Evolutionary conservation across 306 rosid species (phyloP), one percentile per base, ranked within the genome.

Genomic region (Begonia peltatifolia): DNA sequence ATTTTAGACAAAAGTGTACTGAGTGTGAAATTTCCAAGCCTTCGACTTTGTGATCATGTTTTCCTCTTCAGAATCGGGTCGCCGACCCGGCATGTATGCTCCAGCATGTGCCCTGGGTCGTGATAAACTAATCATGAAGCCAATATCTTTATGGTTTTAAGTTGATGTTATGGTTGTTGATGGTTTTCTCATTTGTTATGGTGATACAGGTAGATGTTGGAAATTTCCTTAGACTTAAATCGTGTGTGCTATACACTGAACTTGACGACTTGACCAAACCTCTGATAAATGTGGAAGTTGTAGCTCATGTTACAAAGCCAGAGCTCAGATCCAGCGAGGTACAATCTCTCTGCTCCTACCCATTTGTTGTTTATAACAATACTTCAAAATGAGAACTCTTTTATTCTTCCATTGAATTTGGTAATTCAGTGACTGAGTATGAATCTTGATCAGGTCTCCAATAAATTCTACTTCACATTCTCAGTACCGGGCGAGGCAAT

Each of bases 131-230:
- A 23, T 30, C 6, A 30, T 6, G 36, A 30, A 30, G 36, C 5
- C 36, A 7, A 2, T 30, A 4, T 30, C 38, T 4, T 30, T 7
- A 30, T 30, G 8, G 6, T 30, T 6, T 30, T 30, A 30, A 30
- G 9, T 7, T 7, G 38, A 30, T 30, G 38, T 30, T 1, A 3
- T 6, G 6, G 38, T 30, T 30, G 38, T 30, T 30, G 38, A 30
- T 5, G 9, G 6, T 30, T 30, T 30, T 30, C 38, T 30, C 38
- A 30, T 5, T 30, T 30, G 38, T 30, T 30, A 30, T 64, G 54
- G 20, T 64, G 67, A 54, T 76, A 74, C 77, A 87, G 96, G 96
- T 87, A 60, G 96, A 87, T 48, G 86, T 87, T 63, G 96, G 96
- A 56, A 78, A 80, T 60, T 87, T 73, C 67, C 96, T 87, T 52